Conservation (phyloP, 768 basidiomycete species). For the Artomyces pyxidatus region DNA sequence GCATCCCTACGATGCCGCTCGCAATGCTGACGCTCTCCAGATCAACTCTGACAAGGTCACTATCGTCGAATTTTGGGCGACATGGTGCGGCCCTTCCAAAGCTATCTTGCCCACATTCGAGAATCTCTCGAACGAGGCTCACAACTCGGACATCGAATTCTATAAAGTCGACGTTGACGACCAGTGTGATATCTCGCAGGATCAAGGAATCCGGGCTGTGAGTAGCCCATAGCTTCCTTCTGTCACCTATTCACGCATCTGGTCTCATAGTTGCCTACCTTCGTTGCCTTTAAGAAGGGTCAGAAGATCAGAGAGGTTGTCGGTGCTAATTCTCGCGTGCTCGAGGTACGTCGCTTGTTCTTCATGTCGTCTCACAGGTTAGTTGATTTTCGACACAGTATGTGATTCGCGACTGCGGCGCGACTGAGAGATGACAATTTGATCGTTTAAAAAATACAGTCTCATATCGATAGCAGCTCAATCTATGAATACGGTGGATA, state of each 20-base stretch:
- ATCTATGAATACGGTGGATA: too few species aligned
- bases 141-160: constrained; percentile 46
- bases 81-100: constrained; percentile 69
- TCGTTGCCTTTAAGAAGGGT: constrained; percentile 31
- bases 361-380: too few species aligned
- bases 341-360: constrained; percentile 42
- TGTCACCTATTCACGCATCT: too few species aligned
- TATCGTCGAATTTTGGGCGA: constrained; percentile 69
- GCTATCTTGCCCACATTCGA: constrained; percentile 60
- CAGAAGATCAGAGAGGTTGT: constrained; percentile 30
- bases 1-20: too few species aligned
- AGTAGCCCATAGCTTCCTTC: too few species aligned
- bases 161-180: constrained; percentile 73
- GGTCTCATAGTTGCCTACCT: constrained; percentile 46
- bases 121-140: constrained; percentile 37
- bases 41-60: constrained; percentile 39
- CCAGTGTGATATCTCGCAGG: constrained; percentile 41
- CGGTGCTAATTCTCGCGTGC: constrained; percentile 37
- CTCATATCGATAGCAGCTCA: too few species aligned
- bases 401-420: too few species aligned
- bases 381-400: too few species aligned
- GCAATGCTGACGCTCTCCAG: too few species aligned
- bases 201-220: constrained; percentile 57
- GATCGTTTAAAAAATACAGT: too few species aligned
- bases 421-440: too few species aligned